Evolutionary conservation across 176 grass and related monocot species (phyloP).

Genomic region (Luzula sylvatica): DNA sequence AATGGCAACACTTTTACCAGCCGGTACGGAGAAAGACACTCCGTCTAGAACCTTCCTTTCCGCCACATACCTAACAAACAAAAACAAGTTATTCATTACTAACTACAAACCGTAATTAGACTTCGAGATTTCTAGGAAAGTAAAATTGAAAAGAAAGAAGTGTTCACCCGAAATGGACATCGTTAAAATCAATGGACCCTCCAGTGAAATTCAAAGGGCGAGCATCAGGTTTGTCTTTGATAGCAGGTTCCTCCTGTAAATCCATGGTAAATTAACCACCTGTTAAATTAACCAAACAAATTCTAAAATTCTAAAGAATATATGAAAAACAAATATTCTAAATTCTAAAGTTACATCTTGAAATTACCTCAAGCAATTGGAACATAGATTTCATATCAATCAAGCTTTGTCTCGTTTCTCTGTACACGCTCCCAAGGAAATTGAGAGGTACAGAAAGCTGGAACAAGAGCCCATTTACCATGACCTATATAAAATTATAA

Average conservation of each 20-base stretch:
- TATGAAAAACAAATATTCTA: neutral
- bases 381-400: conserved; percentile 99
- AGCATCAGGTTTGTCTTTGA: conserved; percentile 63
- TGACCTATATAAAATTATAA: conserved; percentile 43
- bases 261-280: conserved; percentile 11
- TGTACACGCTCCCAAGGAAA: conserved; percentile 96
- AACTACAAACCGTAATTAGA: neutral
- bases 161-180: conserved; percentile 88
- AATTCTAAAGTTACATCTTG: neutral
- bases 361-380: conserved; percentile 83
- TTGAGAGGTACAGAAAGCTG: conserved; percentile 94
- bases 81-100: neutral
- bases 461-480: conserved; percentile 99
- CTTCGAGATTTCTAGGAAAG: neutral
- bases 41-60: conserved; percentile 92
- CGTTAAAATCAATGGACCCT: conserved; percentile 82
- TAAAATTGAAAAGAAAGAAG: neutral
- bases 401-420: conserved; percentile 96
- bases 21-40: conserved; percentile 71
- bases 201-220: conserved; percentile 69
- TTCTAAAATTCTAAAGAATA: neutral
- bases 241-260: conserved; percentile 84
- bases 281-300: conserved; percentile 19
- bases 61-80: conserved; percentile 66
- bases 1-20: conserved; percentile 85